Evolutionary conservation across 108 stramenopile species (phyloP), one percentile per base, ranked within the genome.

Genomic region (Nitzschia sp.): DNA sequence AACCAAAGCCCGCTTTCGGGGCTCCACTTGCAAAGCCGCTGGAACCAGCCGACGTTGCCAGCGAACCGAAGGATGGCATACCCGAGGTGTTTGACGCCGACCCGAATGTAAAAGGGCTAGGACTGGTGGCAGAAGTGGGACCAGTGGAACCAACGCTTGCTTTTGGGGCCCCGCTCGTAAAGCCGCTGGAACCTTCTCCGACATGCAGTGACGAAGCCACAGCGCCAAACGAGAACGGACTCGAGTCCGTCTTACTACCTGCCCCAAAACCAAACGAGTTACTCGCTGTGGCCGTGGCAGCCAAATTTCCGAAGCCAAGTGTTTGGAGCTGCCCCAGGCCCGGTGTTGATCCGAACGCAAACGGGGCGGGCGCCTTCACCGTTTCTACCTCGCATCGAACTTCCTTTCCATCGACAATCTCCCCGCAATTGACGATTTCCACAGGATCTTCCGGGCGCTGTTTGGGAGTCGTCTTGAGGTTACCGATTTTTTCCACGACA

Each of bases 401-500:
- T 23, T 71, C 70, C 31, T 42, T 61, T 17, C 70, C 70, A 46
- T 59, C 58, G 15, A 60, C 70, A 34, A 76, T 49, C 31, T 63
- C 59, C 0, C 79, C 79, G 46, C 79, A 80, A 17, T 67, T 54
- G 1, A 47, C 27, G 25, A 80, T 80, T 15, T 27, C 24, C 18
- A 80, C 58, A 23, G 17, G 26, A 26, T 36, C 13, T 30, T 49
- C 30, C 32, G 75, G 75, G 15, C 60, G 66, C 34, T 76, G 70
- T 2, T 38, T 48, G 8, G 46, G 35, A 34, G 76, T 64, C 8
- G 66, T 72, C 26, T 71, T 45, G 17, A 79, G 32, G 34, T 64
- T 54, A 2, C 55, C 74, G 28, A 83, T 54, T 18, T 70, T 46
- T 29, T 82, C 76, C 11, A 85, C 46, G 17, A 71, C 70, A 29